Conservation (phyloP, 306 rosid genomes). For the Rubus parviflorus region DNA sequence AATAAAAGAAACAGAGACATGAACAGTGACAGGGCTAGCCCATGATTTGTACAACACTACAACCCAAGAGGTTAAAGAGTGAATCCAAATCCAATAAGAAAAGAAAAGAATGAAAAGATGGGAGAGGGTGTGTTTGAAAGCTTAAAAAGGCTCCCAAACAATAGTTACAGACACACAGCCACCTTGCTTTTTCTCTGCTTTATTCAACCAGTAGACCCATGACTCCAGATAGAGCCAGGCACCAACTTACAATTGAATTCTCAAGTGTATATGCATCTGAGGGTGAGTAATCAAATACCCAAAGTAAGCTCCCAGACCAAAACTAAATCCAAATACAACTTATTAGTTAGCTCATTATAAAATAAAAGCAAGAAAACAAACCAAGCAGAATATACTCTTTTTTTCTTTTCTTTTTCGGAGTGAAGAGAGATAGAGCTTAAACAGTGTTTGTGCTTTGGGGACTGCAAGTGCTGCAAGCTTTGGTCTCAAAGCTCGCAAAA, state of each 20-base stretch:
- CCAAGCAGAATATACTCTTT: constrained; percentile 20
- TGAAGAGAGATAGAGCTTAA: background rate
- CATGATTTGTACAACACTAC: background rate
- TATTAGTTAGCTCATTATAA: background rate
- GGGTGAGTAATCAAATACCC: background rate
- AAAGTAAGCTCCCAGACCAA: constrained; percentile 11
- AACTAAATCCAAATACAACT: constrained; percentile 36
- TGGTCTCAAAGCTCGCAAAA: constrained; percentile 41
- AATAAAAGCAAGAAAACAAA: background rate
- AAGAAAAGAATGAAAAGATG: constrained; percentile 26
- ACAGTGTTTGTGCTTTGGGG: constrained; percentile 47
- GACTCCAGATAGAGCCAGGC: constrained; percentile 29
- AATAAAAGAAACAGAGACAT: background rate
- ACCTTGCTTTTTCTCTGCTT: constrained; percentile 46
- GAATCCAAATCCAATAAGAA: constrained; percentile 32
- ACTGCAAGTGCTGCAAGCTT: constrained; percentile 47
- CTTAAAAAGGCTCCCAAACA: constrained; percentile 29
- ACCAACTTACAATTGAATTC: constrained; percentile 27
- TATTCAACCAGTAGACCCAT: constrained; percentile 42
- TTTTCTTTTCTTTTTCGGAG: too few relatives aligned
- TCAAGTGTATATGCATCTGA: background rate
- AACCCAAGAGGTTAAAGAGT: constrained; percentile 6
- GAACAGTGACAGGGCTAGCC: constrained; percentile 3
- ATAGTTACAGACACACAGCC: constrained; percentile 59
- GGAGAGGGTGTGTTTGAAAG: constrained; percentile 30